phyloP scores from a whole-genome alignment of 441 rosid species.

The Eutrema salsugineum region DNA sequence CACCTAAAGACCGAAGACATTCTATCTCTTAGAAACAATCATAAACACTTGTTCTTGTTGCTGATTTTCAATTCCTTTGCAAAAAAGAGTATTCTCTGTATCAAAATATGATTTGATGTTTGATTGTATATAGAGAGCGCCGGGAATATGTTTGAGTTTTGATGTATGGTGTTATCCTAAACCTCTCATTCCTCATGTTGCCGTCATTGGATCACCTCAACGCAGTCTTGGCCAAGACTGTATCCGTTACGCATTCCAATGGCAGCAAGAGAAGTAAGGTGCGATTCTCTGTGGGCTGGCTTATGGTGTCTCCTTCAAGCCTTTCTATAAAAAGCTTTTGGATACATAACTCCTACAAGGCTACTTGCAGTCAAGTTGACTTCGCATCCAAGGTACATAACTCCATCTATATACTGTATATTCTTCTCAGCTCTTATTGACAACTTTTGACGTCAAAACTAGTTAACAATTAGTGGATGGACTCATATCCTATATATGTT shows the following conservation, averaged over 20 bases:
- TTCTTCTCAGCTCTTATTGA: background rate
- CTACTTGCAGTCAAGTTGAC: constrained; percentile 49
- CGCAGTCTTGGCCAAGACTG: constrained; percentile 41
- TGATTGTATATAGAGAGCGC: background rate
- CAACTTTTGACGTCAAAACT: no score
- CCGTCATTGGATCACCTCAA: constrained; percentile 48
- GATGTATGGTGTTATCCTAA: background rate
- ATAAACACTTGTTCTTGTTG: constrained; percentile 2
- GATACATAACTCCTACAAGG: constrained; percentile 51
- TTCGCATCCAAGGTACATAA: constrained; percentile 71
- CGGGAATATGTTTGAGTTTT: background rate
- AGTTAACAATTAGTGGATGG: background rate
- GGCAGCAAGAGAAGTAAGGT: constrained; percentile 54
- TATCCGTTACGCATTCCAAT: constrained; percentile 29
- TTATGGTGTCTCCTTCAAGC: constrained; percentile 50
- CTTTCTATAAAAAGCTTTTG: constrained; percentile 55
- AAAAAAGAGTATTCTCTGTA: background rate
- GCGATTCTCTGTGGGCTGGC: constrained; percentile 43
- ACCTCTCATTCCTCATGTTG: constrained; percentile 58
- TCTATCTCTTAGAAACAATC: constrained; percentile 55
- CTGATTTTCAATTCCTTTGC: no score
- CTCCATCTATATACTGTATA: no score
- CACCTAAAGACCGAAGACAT: constrained; percentile 62
- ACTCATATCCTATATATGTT: no score
- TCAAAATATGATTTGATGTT: background rate